A percentile compares a stretch with the other conserved stretches of the same genome.
Conservation (phyloP, 768 basidiomycete genomes). For the Clitopilus passeckerianus region DNA sequence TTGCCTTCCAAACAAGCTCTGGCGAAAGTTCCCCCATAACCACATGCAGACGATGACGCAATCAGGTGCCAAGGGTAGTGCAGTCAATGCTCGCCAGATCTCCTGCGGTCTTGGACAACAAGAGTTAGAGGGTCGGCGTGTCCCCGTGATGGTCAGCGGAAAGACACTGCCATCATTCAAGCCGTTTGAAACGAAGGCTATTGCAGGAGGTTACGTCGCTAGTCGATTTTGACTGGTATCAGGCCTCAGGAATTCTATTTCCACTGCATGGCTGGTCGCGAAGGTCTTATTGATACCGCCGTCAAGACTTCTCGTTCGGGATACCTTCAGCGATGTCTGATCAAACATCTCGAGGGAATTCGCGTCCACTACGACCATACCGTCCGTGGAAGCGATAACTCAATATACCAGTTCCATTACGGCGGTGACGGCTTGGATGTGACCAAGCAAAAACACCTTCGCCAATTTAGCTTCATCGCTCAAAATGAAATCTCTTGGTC, state of each 20-base stretch:
- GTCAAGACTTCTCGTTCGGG: conserved; percentile 99
- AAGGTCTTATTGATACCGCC: conserved; percentile 98
- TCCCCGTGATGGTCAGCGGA: conserved; percentile 98
- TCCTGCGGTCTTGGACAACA: conserved; percentile 98
- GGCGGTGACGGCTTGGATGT: conserved; percentile 97
- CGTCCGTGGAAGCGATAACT: conserved; percentile 90
- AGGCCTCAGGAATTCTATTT: conserved; percentile 99
- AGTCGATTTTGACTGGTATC: conserved; percentile 98
- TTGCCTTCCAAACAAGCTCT: conserved; percentile 79
- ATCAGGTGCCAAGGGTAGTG: conserved; percentile 96
- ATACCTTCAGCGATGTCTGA: conserved; percentile 95
- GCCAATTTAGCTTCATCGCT: conserved; percentile 90
- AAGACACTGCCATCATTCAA: conserved; percentile 98
- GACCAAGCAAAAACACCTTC: conserved; percentile 93
- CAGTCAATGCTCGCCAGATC: conserved; percentile 96
- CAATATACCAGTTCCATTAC: conserved; percentile 94
- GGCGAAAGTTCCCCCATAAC: conserved; percentile 95
- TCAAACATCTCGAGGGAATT: conserved; percentile 97
- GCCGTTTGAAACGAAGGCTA: conserved; percentile 95
- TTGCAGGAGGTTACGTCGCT: conserved; percentile 96
- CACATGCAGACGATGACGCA: conserved; percentile 99
- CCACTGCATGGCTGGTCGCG: conserved; percentile 99
- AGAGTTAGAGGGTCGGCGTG: conserved; percentile 96
- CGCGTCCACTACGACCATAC: conserved; percentile 98
- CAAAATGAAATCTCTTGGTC: conserved; percentile 80